A percentile compares a stretch with the other conserved stretches of the same genome.
Conservation (phyloP, 495 filamentous ascomycete genomes). For the Glonium stellatum region DNA sequence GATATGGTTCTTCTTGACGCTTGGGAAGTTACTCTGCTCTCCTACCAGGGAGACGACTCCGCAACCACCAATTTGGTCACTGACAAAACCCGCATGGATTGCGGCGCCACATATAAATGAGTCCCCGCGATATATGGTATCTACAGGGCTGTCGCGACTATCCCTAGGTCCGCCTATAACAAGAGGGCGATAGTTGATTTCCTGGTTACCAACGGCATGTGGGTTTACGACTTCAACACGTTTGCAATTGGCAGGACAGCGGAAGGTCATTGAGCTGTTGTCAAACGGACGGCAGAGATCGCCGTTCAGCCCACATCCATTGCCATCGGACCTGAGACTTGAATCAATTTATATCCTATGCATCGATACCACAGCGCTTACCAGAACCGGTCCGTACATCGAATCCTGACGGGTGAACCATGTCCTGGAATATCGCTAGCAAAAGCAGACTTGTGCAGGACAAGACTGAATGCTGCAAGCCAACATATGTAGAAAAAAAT, state of each 20-base stretch:
- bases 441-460: constrained; percentile 37
- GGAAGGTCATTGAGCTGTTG: constrained; percentile 35
- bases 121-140: constrained; percentile 37
- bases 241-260: constrained; percentile 40
- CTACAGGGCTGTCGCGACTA: constrained; percentile 20
- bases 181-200: constrained; percentile 36
- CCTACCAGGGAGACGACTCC: constrained; percentile 37
- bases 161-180: constrained; percentile 38
- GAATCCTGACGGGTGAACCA: constrained; percentile 40
- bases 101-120: constrained; percentile 41
- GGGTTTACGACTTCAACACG: constrained; percentile 33
- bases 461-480: constrained; percentile 34
- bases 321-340: constrained; percentile 33
- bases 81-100: constrained; percentile 40
- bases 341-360: constrained; percentile 1
- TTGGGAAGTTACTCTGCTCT: constrained; percentile 32
- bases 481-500: constrained; percentile 35
- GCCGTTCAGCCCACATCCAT: constrained; percentile 41
- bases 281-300: constrained; percentile 38
- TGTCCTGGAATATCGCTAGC: constrained; percentile 34
- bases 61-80: constrained; percentile 35
- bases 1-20: constrained; percentile 33
- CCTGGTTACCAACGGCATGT: constrained; percentile 38
- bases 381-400: constrained; percentile 49
- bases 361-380: constrained; percentile 24